Conservation (phyloP, 441 rosid species). For the Populus hybrid region DNA sequence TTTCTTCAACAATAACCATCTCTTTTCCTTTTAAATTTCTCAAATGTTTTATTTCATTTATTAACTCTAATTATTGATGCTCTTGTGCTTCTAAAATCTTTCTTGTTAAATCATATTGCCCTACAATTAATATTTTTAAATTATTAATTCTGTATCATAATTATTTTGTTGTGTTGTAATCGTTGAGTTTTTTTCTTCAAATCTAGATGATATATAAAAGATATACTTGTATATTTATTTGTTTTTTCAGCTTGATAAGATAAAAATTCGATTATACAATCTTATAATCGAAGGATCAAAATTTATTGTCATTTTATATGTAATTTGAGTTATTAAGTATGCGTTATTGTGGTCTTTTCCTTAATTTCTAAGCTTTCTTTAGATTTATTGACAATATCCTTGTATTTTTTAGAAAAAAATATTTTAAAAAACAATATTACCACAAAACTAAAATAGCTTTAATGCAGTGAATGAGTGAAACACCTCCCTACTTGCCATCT, state of each 20-base stretch:
- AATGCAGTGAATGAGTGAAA: conserved; percentile 10
- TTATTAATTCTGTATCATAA: too few species aligned
- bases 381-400: background rate
- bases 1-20: background rate
- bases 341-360: background rate
- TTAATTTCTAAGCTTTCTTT: background rate
- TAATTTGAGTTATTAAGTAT: too few species aligned
- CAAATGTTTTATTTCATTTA: background rate
- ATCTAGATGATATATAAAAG: too few species aligned
- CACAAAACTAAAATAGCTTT: too few species aligned
- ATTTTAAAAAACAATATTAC: too few species aligned
- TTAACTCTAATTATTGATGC: background rate
- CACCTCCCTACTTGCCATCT: conserved; percentile 4
- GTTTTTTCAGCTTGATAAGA: too few species aligned
- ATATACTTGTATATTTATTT: too few species aligned
- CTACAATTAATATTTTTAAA: too few species aligned
- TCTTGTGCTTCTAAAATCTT: background rate
- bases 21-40: background rate
- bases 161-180: background rate
- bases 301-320: background rate
- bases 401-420: too few species aligned
- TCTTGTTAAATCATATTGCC: background rate
- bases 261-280: too few species aligned
- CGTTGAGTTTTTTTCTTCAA: too few species aligned
- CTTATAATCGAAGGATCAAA: too few species aligned